Base-by-base conservation (phyloP, 2,329 filamentous ascomycete species). In the Colletotrichum ledebouriae region DNA sequence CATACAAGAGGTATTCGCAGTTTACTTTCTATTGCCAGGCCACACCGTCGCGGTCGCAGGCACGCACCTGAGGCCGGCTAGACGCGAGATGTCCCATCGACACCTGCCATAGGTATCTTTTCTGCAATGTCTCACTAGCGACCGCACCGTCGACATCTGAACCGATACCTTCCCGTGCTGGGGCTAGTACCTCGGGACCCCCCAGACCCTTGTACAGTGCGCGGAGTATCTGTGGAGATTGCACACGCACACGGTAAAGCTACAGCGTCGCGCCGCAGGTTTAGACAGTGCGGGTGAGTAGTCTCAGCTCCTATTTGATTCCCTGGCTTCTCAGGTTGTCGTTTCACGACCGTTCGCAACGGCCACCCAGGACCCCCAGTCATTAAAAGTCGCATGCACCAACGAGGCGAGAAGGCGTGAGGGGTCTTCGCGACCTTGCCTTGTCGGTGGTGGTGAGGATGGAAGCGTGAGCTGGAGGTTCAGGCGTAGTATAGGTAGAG, bases 291-390 rank as follows among this genome's bases (percentile, higher is more conserved):
- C 37, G 41, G 7, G 15, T 7, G 34, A 22, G 12, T 42, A 34
- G 66, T 57, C 25, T 60, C 62, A 65, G 55, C 49, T 69, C 20
- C 46, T 20, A 49, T 39, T 25, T 69, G 49, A 66, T 69, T 69
- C 55, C 61, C 61, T 69, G 49, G 42, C 61, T 56, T 62, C 41
- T 66, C 55, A 69, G 42, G 42, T 42, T 69, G 66, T 60, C 56
- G 66, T 69, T 69, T 69, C 66, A 69, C 66, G 61, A 69, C 42
- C 56, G 66, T 69, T 56, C 61, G 66, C 49, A 69, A 69, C 61
- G 61, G 66, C 56, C 66, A 59, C 56, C 66, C 60, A 61, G 22
- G 55, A 66, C 55, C 66, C 65, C 55, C 61, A 15, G 61, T 50
- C 56, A 60, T 66, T 9, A 33, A 17, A 33, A 17, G 60, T 20